Evolutionary conservation across 495 filamentous ascomycete species (phyloP).

Genomic region (Aspergillus panamensis): DNA sequence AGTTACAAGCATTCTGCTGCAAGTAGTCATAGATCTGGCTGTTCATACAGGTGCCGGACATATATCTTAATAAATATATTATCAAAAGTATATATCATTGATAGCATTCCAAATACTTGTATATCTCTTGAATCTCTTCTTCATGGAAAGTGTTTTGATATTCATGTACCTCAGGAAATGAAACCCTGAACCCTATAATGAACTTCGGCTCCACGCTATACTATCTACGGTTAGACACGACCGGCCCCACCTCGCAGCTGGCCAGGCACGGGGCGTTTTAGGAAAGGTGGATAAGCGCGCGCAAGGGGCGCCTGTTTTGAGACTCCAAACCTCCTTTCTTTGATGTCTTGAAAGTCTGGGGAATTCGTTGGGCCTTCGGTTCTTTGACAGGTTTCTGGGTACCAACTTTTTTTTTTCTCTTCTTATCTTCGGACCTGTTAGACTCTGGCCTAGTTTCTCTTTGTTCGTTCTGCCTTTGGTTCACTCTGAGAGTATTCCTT

Average conservation of each 20-base stretch:
- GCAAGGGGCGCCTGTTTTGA: constrained; percentile 43
- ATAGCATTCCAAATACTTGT: no score
- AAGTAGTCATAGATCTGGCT: no score
- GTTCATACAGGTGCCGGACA: no score
- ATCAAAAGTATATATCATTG: no score
- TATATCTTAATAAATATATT: no score
- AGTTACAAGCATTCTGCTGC: no score
- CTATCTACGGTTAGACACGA: constrained; percentile 1
- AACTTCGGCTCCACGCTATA: background rate
- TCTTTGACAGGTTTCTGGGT: constrained; percentile 15
- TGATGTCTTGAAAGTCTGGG: constrained; percentile 32
- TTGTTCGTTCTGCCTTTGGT: constrained; percentile 20
- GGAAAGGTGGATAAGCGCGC: constrained; percentile 36
- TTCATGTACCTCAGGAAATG: background rate
- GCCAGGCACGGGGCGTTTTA: constrained; percentile 22
- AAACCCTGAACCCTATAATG: constrained; percentile 11
- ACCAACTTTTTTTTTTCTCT: constrained; percentile 17
- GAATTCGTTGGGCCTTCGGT: constrained; percentile 23
- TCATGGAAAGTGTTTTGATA: background rate
- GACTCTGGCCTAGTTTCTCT: constrained; percentile 15
- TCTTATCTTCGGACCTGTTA: constrained; percentile 5
- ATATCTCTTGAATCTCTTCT: background rate
- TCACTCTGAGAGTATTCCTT: constrained; percentile 37
- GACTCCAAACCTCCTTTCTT: constrained; percentile 34
- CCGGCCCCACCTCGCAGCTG: background rate